Evolutionary conservation across 129 eudicot species (phyloP).

Genomic region (Flaveria sonorensis): DNA sequence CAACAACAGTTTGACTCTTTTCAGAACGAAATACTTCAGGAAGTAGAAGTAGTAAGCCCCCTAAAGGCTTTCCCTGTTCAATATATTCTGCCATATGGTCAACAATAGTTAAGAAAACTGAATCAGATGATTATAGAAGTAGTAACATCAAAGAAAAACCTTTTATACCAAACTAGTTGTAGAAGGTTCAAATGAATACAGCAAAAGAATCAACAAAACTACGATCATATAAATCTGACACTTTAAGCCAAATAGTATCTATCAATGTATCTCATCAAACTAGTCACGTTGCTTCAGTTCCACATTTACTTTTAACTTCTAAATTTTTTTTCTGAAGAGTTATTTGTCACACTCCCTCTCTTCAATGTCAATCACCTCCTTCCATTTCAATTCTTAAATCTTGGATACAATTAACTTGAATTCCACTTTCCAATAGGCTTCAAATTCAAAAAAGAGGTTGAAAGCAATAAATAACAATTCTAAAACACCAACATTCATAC

Average conservation of each 20-base stretch:
- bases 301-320: not conserved
- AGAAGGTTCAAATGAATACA: not conserved
- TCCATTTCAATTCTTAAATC: not conserved
- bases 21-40: conserved; percentile 64
- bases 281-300: not conserved
- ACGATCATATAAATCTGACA: not conserved
- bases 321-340: too few relatives aligned
- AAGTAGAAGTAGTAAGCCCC: conserved; percentile 82
- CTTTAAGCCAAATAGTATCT: conserved; percentile 5
- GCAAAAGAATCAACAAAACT: not conserved
- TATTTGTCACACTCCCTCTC: conserved; percentile 7
- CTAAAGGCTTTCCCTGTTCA: conserved; percentile 83
- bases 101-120: conserved; percentile 6
- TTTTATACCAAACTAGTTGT: not conserved
- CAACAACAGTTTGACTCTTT: conserved; percentile 35
- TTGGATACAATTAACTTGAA: not conserved
- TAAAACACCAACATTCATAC: conserved; percentile 11
- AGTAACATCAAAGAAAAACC: not conserved
- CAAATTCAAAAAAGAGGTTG: not conserved
- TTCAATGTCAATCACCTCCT: not conserved
- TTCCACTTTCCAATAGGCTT: not conserved
- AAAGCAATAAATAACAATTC: not conserved
- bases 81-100: conserved; percentile 67
- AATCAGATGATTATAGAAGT: conserved; percentile 20
- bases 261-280: not conserved